Evolutionary conservation across 768 basidiomycete genomes (phyloP), one percentile per base, ranked within the genome.

Genomic region (Russula virescens): DNA sequence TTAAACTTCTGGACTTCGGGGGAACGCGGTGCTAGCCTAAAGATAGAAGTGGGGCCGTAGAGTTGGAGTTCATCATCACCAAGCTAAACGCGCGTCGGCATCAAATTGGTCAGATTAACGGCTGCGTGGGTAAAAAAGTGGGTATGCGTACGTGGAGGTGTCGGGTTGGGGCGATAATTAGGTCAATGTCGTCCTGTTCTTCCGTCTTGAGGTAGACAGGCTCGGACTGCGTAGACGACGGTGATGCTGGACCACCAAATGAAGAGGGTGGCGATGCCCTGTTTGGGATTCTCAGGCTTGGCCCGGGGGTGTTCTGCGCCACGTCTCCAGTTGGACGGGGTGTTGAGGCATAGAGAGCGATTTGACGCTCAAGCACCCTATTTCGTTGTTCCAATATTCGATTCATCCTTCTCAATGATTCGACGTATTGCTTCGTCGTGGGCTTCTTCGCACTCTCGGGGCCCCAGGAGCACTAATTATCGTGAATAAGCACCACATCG

Each of bases 381-480:
- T 71, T 68, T 6, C 69, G 66, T 31, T 55, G 61, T n/a, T 71
- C 71, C 40, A 73, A 66, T 9, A 66, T 65, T 28, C 68, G 65
- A 53, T 72, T 71, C 61, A 68, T 67, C 57, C 69, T 71, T 42
- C 67, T 69, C 31, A 73, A 64, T 4, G 71, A 71, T 47, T 74
- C 73, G 50, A 74, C 73, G 63, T 73, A 72, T 58, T 73, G 73
- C 52, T 73, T 72, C 9, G 71, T 73, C 26, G 68, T 68, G 7
- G 73, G 72, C 50, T 70, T 71, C 66, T 74, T 73, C 13, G 73
- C 72, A 5, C 70, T 73, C 56, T 74, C 73, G 34, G 71, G 68
- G 23, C 72, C 73, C 73, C 73, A 74, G 7, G 72, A 67, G 49
- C 73, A 74, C 73, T 74, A 52, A 18, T 38, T 49, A 38, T 46